Conservation (phyloP, 352 stramenopile species). For the Aphanomyces invadans region DNA sequence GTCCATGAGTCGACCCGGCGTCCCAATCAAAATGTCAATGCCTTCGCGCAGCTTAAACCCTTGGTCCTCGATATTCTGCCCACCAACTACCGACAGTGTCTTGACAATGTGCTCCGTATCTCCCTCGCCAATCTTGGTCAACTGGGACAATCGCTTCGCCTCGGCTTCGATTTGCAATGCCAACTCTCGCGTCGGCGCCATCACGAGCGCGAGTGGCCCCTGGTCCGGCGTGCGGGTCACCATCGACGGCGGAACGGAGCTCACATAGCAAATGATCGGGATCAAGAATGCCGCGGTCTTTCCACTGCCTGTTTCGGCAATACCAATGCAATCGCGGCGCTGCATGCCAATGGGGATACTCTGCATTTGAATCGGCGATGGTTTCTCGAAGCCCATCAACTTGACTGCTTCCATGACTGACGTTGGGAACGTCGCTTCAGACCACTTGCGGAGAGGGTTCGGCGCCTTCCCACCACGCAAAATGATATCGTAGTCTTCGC, state of each 20-base stretch:
- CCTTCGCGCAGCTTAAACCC: slow-evolving; percentile 93
- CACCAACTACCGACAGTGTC: slow-evolving; percentile 88
- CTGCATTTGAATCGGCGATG: slow-evolving; percentile 98
- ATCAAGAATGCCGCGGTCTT: slow-evolving; percentile 99
- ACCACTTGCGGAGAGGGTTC: slow-evolving; percentile 91
- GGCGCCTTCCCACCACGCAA: slow-evolving; percentile 85
- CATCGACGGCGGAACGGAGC: slow-evolving; percentile 80
- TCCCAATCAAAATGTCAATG: slow-evolving; percentile 98
- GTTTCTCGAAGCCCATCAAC: slow-evolving; percentile 91
- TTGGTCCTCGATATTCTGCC: slow-evolving; percentile 95
- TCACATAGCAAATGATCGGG: slow-evolving; percentile 94
- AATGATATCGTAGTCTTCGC: slow-evolving; percentile 99
- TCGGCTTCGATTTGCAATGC: slow-evolving; percentile 97
- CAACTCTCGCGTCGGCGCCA: slow-evolving; percentile 97
- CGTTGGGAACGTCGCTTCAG: slow-evolving; percentile 59
- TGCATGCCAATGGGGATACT: slow-evolving; percentile 95
- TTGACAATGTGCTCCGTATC: slow-evolving; percentile 62
- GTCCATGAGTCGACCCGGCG: slow-evolving; percentile 96
- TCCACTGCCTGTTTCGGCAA: slow-evolving; percentile 97
- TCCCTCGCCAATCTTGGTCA: slow-evolving; percentile 58
- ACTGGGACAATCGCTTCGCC: slow-evolving; percentile 87
- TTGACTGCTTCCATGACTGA: slow-evolving; percentile 85
- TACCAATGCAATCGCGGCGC: slow-evolving; percentile 96
- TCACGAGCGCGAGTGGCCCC: slow-evolving; percentile 95
- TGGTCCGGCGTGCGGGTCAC: slow-evolving; percentile 87